Base-by-base conservation (phyloP, 2,329 filamentous ascomycete genomes). In the Colletotrichum endophyticum region DNA sequence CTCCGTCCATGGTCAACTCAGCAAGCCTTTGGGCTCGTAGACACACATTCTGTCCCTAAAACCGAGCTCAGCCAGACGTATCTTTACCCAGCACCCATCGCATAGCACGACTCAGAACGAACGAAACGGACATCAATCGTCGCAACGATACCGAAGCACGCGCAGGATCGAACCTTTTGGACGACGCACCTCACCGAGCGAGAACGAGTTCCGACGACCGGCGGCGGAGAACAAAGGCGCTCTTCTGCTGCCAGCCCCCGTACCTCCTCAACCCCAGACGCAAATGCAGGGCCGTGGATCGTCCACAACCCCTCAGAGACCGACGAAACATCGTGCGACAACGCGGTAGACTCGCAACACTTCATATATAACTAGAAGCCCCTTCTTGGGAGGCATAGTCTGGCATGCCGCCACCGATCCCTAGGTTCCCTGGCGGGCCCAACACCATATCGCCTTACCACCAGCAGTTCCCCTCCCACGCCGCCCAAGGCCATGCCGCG, bases 381-480 rank as follows among this genome's bases (percentile, higher is more conserved):
- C 69, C 66, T 44, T 39, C 34, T 16, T 11, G 63, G 71, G 64
- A 73, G 70, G 70, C 64, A 75, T 67, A 73, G 22, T 49, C 30
- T 83, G 83, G 80, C 83, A 85, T 86, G 85, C 85, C 85, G 83
- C 85, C 84, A 78, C 86, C 86, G 77, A 83, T 87, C 79, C 82
- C 84, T 76, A 85, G 88, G 83, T 89, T 88, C 83, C 85, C 85
- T 79, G 85, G 83, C 81, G 88, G 87, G 79, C 88, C 87, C 68
- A 87, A 85, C 70, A 80, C 83, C 74, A 85, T 88, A 77, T 77
- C 80, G 79, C 85, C 86, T 32, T 87, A 87, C 78, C 86, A 87
- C 78, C 83, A 84, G 69, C 89, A 90, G 76, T 92, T 91, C 80
- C 86, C 89, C n/a, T 86, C 88, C 49, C 88, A 90, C 78, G 89